Percentiles rank a stretch among this genome's conserved stretches.
These are phyloP conservation scores for Blastobotrys arbuscula DNA, from an alignment of 1,139 yeast genomes.

Conservation along the genomic window DNA sequence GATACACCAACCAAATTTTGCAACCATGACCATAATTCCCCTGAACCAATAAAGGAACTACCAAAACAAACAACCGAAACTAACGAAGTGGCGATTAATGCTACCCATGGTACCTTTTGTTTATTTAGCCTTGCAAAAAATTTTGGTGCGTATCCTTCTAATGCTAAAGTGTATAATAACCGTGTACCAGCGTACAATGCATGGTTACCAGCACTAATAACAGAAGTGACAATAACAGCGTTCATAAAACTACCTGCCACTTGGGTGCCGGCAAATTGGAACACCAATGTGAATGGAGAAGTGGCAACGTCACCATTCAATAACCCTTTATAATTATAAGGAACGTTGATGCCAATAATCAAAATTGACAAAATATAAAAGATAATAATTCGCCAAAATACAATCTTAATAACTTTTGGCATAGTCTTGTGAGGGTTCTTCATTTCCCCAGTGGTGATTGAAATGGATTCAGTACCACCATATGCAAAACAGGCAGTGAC, in stretches of 20 bases:
- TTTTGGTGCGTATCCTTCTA: slow-evolving; percentile 47
- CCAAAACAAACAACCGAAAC: slow-evolving; percentile 64
- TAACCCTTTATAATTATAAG: slow-evolving; percentile 41
- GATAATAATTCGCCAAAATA: slow-evolving; percentile 49
- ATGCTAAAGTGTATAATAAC: slow-evolving; percentile 42
- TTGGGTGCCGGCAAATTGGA: slow-evolving; percentile 46
- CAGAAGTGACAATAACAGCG: slow-evolving; percentile 47
- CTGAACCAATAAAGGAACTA: slow-evolving; percentile 46
- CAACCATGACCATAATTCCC: slow-evolving; percentile 56
- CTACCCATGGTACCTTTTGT: slow-evolving; percentile 45
- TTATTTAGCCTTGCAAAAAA: slow-evolving; percentile 43
- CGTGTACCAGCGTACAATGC: slow-evolving; percentile 49
- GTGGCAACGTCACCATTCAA: slow-evolving; percentile 43
- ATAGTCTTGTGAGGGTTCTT: slow-evolving; percentile 52
- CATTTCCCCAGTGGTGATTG: slow-evolving; percentile 64
- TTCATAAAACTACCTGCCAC: slow-evolving; percentile 47
- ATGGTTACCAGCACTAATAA: slow-evolving; percentile 49
- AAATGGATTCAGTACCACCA: slow-evolving; percentile 63
- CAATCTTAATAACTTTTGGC: slow-evolving; percentile 53
- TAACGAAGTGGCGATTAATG: slow-evolving; percentile 36
- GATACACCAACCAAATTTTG: slow-evolving; percentile 62
- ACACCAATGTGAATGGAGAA: slow-evolving; percentile 62
- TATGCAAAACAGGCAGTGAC: slow-evolving; percentile 62
- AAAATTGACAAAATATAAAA: slow-evolving; percentile 43
- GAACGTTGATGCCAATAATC: slow-evolving; percentile 44